These are phyloP conservation scores for Filosporella fistucella DNA, from an alignment of 495 filamentous ascomycete species.

Conservation along the genomic window DNA sequence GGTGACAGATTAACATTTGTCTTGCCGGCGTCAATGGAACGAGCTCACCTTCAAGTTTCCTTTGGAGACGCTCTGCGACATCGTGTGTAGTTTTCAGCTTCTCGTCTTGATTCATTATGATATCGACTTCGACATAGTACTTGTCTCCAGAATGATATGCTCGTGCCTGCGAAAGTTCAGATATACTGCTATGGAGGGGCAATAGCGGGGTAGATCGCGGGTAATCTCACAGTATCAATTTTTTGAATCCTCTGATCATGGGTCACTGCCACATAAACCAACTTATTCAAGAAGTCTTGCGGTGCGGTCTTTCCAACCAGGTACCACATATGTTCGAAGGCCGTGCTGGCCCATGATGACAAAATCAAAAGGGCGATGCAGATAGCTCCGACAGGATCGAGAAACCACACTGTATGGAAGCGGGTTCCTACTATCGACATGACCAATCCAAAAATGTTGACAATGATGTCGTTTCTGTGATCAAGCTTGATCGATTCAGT, in stretches of 20 bases:
- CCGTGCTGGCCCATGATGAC: constrained; percentile 49
- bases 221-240: constrained; percentile 41
- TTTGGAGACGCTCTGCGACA: constrained; percentile 46
- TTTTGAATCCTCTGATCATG: constrained; percentile 47
- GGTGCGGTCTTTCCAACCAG: constrained; percentile 51
- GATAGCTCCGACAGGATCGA: constrained; percentile 52
- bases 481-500: constrained; percentile 32
- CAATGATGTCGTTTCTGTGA: constrained; percentile 51
- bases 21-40: neutral
- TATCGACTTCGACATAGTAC: constrained; percentile 54
- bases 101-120: constrained; percentile 48
- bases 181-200: neutral
- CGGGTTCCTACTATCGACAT: constrained; percentile 49
- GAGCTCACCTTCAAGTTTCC: constrained; percentile 44
- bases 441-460: constrained; percentile 49
- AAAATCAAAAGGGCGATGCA: constrained; percentile 49
- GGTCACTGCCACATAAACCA: constrained; percentile 52
- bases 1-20: neutral
- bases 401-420: constrained; percentile 43
- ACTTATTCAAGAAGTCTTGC: constrained; percentile 49
- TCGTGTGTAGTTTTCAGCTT: constrained; percentile 49
- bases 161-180: constrained; percentile 30
- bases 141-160: constrained; percentile 52
- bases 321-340: constrained; percentile 53
- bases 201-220: neutral